phyloP scores from a whole-genome alignment of 1,284 basidiomycete species.

The Puccinia hordei region DNA sequence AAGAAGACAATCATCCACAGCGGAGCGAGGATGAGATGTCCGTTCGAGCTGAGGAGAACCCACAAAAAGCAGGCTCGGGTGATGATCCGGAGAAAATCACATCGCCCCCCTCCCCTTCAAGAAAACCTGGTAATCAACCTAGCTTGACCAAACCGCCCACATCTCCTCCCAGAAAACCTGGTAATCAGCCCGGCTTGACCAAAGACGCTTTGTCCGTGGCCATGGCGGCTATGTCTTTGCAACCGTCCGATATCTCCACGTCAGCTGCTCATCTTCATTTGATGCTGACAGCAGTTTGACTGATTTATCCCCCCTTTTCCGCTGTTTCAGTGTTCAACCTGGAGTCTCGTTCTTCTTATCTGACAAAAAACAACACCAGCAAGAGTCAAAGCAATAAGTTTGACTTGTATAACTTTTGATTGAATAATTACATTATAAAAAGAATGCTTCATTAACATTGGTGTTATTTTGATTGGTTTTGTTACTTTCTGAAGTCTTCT shows the following conservation, averaged over 20 bases:
- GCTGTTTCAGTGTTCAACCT: constrained; percentile 34
- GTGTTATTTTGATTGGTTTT: too few relatives aligned
- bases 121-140: not conserved
- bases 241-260: constrained; percentile 21
- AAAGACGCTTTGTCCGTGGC: constrained; percentile 24
- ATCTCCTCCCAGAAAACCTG: not conserved
- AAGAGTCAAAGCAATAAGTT: not conserved
- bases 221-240: constrained; percentile 42
- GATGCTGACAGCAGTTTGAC: not conserved
- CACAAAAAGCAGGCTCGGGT: not conserved
- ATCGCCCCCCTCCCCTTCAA: not conserved
- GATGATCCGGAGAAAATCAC: not conserved
- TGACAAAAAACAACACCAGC: constrained; percentile 24
- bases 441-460: too few relatives aligned
- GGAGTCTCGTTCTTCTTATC: constrained; percentile 41
- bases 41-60: not conserved
- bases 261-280: not conserved
- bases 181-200: constrained; percentile 1
- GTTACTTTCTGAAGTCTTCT: too few relatives aligned
- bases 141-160: not conserved
- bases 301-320: not conserved
- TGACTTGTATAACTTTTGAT: not conserved
- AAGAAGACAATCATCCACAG: not conserved
- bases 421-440: not conserved
- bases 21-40: not conserved